Evolutionary conservation across 1,284 basidiomycete species (phyloP).

Genomic region (Mycosarcoma maydis): DNA sequence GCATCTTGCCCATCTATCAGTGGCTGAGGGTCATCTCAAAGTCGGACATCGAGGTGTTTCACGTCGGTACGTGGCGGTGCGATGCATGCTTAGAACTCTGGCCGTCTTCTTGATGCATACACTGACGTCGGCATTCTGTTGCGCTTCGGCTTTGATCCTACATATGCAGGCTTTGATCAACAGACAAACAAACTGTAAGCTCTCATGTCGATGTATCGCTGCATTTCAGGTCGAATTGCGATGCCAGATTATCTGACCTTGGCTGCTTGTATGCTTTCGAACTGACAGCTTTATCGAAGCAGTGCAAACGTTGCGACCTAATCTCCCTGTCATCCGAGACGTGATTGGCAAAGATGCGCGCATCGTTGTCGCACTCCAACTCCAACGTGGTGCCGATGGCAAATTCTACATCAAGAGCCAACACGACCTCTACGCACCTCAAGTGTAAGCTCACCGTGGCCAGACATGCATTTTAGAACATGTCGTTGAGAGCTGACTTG

Average conservation of each 20-base stretch:
- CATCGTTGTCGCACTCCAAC: constrained; percentile 56
- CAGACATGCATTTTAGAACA: neutral
- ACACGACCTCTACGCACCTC: constrained; percentile 58
- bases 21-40: constrained; percentile 60
- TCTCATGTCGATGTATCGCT: neutral
- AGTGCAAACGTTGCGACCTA: constrained; percentile 57
- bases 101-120: neutral
- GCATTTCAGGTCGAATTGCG: no score
- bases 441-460: constrained; percentile 34
- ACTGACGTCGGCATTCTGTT: no score
- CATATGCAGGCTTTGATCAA: no score
- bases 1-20: constrained; percentile 63
- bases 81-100: no score
- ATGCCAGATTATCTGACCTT: neutral
- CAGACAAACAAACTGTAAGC: constrained; percentile 26
- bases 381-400: constrained; percentile 58
- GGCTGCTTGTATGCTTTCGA: neutral
- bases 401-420: constrained; percentile 64
- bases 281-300: constrained; percentile 60
- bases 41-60: constrained; percentile 55
- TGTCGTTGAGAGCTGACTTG: neutral
- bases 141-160: no score
- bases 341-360: constrained; percentile 31
- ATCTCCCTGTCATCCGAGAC: constrained; percentile 37
- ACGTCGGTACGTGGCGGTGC: constrained; percentile 55